These are phyloP conservation scores for Plasmodium reichenowi DNA, from an alignment of 169 alveolate genomes.

Conservation along the genomic window DNA sequence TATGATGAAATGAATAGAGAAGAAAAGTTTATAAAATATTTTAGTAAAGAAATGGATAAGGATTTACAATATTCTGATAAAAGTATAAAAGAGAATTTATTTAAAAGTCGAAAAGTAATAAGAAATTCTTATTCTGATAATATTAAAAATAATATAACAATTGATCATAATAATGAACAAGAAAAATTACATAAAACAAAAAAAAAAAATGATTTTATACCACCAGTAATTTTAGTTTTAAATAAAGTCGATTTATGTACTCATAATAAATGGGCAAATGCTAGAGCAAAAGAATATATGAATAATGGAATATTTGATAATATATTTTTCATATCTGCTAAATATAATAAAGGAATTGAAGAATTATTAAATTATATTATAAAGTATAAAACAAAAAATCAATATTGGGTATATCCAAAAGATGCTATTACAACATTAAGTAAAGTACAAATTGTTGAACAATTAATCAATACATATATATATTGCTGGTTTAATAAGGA, in stretches of 20 bases:
- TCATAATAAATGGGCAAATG: conserved; percentile 85
- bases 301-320: conserved; percentile 87
- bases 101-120: conserved; percentile 64
- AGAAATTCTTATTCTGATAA: conserved; percentile 28
- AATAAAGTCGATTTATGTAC: conserved; percentile 84
- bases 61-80: conserved; percentile 45
- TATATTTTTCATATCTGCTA: conserved; percentile 87
- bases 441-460: conserved; percentile 87
- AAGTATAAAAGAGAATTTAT: conserved; percentile 59
- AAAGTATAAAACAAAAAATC: conserved; percentile 79
- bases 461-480: conserved; percentile 83
- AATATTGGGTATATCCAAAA: conserved; percentile 89
- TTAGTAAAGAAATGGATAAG: conserved; percentile 45
- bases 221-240: conserved; percentile 85
- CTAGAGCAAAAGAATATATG: conserved; percentile 83
- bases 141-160: no score
- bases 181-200: neutral
- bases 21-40: conserved; percentile 31
- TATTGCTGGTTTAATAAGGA: conserved; percentile 89
- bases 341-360: conserved; percentile 85
- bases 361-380: conserved; percentile 80
- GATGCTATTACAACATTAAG: conserved; percentile 84
- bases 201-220: conserved; percentile 27
- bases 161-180: neutral
- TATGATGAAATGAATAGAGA: neutral